Evolutionary conservation across 192 early-diverging fungal genomes (phyloP).

Genomic region (Backusella parvicylindrica): DNA sequence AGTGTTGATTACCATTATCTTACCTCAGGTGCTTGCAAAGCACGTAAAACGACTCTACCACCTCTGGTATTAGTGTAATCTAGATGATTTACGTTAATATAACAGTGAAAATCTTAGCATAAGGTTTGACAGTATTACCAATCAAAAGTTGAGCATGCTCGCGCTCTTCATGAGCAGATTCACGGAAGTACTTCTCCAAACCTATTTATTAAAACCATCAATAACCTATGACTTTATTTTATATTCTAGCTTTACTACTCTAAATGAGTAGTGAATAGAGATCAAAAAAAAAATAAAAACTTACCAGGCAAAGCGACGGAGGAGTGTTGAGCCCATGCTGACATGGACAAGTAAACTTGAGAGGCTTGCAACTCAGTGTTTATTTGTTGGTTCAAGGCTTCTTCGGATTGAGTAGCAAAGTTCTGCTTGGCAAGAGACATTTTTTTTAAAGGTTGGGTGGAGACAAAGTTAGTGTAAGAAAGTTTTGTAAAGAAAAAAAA

Average conservation of each 20-base stretch:
- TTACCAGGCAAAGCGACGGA: conserved; percentile 48
- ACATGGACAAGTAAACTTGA: conserved; percentile 52
- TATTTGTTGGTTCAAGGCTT: conserved; percentile 55
- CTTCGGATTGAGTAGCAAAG: conserved; percentile 46
- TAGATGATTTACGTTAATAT: neutral
- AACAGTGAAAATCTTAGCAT: neutral
- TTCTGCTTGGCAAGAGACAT: conserved; percentile 57
- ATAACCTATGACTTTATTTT: neutral
- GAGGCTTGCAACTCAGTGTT: conserved; percentile 58
- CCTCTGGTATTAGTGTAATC: conserved; percentile 56
- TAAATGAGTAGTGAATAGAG: neutral
- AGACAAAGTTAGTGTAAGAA: conserved; percentile 6
- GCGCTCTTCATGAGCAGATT: conserved; percentile 44
- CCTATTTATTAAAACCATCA: conserved; percentile 12
- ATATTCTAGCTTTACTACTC: neutral
- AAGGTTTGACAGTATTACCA: conserved; percentile 5
- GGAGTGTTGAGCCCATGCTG: conserved; percentile 46
- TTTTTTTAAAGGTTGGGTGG: neutral
- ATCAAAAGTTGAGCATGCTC: conserved; percentile 35
- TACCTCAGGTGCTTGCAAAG: conserved; percentile 50
- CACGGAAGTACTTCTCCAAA: conserved; percentile 51
- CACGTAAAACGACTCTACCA: conserved; percentile 48
- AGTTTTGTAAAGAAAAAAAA: conserved; percentile 14
- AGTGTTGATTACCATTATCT: neutral
- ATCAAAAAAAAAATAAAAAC: neutral